Percentiles rank a stretch among this genome's conserved stretches.
These are phyloP conservation scores for Typha latifolia DNA, from an alignment of 176 grass and related monocot species.

Conservation along the genomic window DNA sequence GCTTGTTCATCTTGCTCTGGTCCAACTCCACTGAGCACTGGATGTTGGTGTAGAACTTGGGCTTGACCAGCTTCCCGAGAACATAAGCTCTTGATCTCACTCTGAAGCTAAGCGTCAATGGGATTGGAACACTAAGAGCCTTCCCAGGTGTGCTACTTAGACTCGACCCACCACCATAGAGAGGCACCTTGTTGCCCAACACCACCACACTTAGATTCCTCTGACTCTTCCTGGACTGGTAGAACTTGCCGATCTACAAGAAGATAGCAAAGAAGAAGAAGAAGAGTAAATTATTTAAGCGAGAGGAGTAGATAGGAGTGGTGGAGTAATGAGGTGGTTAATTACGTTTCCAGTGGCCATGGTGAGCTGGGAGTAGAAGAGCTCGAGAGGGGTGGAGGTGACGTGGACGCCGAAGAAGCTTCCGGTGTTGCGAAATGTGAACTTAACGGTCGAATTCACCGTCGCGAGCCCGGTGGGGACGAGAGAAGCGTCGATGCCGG, in stretches of 20 bases:
- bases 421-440: conserved; percentile 75
- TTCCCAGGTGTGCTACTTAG: conserved; percentile 53
- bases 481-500: conserved; percentile 77
- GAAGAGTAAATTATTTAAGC: neutral
- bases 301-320: neutral
- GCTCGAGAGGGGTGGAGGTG: conserved; percentile 44
- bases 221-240: conserved; percentile 81
- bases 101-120: conserved; percentile 44
- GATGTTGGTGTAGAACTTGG: conserved; percentile 65
- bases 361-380: conserved; percentile 60
- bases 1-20: conserved; percentile 43
- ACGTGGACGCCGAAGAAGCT: conserved; percentile 92
- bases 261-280: neutral
- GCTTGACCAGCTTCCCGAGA: conserved; percentile 72
- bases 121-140: conserved; percentile 24
- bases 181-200: conserved; percentile 51
- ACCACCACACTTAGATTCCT: conserved; percentile 44
- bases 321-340: too few species aligned
- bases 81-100: conserved; percentile 68
- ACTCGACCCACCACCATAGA: conserved; percentile 65
- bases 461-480: conserved; percentile 79
- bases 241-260: conserved; percentile 65
- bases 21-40: conserved; percentile 49
- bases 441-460: conserved; percentile 59
- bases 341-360: conserved; percentile 68